These are phyloP conservation scores for Hibiscus tridactylites DNA, from an alignment of 345 rosid genomes.

Conservation along the genomic window DNA sequence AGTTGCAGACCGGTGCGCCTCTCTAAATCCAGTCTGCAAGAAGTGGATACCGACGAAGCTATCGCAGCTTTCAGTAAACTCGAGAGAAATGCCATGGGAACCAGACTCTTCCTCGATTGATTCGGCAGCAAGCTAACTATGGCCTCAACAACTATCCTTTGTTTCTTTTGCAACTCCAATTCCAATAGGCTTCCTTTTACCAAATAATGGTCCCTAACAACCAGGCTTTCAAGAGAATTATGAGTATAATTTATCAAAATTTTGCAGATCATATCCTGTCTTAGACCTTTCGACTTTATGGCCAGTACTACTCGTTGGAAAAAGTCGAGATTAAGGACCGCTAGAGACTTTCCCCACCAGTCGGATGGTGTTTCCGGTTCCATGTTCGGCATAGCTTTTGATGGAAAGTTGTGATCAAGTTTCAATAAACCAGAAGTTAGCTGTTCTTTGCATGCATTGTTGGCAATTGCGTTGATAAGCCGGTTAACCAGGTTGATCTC, in stretches of 20 bases:
- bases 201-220: constrained; percentile 47
- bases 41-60: constrained; percentile 11
- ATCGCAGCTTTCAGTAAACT: constrained; percentile 49
- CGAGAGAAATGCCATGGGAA: constrained; percentile 88
- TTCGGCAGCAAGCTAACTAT: constrained; percentile 70
- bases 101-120: constrained; percentile 79
- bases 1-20: constrained; percentile 82
- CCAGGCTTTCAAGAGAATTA: constrained; percentile 71
- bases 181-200: constrained; percentile 52
- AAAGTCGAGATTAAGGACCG: constrained; percentile 62
- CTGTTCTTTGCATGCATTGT: constrained; percentile 90
- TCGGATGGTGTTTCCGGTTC: constrained; percentile 75
- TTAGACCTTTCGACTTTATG: constrained; percentile 81
- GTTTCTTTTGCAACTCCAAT: constrained; percentile 67
- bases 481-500: constrained; percentile 62
- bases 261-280: constrained; percentile 91
- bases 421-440: constrained; percentile 81
- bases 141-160: constrained; percentile 63
- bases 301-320: constrained; percentile 77
- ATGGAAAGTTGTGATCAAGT: constrained; percentile 65
- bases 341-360: constrained; percentile 93
- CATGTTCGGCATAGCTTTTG: constrained; percentile 27
- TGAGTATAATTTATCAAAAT: constrained; percentile 76
- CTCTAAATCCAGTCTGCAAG: constrained; percentile 76
- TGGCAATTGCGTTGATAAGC: constrained; percentile 67